Evolutionary conservation across 768 basidiomycete species (phyloP).

Genomic region (Hypsizygus marmoreus): DNA sequence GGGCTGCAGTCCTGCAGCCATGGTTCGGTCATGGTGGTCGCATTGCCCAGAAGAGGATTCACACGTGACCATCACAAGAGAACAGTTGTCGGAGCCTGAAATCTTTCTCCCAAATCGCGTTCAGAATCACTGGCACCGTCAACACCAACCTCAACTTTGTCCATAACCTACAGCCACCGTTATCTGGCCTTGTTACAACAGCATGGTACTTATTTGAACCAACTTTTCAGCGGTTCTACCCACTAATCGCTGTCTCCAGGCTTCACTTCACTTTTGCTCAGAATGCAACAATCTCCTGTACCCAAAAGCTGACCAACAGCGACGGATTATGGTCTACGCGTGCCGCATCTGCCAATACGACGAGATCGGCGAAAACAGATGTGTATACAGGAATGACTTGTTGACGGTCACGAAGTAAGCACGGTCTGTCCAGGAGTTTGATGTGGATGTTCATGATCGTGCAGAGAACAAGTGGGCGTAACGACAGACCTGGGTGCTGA

Average conservation of each 20-base stretch:
- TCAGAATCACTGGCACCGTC: too few relatives aligned
- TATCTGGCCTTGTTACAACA: too few relatives aligned
- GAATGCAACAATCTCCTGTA: slow-evolving; percentile 97
- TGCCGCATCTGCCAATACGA: slow-evolving; percentile 90
- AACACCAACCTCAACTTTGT: too few relatives aligned
- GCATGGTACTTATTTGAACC: neutral
- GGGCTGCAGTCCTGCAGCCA: too few relatives aligned
- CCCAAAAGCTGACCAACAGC: slow-evolving; percentile 86
- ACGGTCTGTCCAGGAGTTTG: slow-evolving; percentile 19
- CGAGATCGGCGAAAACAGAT: slow-evolving; percentile 83
- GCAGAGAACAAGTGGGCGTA: slow-evolving; percentile 91
- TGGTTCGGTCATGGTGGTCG: too few relatives aligned
- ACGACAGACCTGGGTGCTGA: slow-evolving; percentile 87
- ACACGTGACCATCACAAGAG: too few relatives aligned
- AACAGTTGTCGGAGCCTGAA: too few relatives aligned
- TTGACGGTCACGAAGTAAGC: slow-evolving; percentile 88
- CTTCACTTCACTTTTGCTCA: slow-evolving; percentile 86
- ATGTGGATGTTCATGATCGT: slow-evolving; percentile 3
- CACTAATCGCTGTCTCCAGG: slow-evolving; percentile 49
- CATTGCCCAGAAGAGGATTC: too few relatives aligned
- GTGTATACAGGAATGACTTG: slow-evolving; percentile 93
- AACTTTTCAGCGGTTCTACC: neutral
- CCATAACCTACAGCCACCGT: too few relatives aligned
- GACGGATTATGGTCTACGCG: slow-evolving; percentile 85
- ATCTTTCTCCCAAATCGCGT: too few relatives aligned